These are phyloP conservation scores for Hymenotorrendiella dingleyae DNA, from an alignment of 2,329 filamentous ascomycete genomes.

Conservation along the genomic window DNA sequence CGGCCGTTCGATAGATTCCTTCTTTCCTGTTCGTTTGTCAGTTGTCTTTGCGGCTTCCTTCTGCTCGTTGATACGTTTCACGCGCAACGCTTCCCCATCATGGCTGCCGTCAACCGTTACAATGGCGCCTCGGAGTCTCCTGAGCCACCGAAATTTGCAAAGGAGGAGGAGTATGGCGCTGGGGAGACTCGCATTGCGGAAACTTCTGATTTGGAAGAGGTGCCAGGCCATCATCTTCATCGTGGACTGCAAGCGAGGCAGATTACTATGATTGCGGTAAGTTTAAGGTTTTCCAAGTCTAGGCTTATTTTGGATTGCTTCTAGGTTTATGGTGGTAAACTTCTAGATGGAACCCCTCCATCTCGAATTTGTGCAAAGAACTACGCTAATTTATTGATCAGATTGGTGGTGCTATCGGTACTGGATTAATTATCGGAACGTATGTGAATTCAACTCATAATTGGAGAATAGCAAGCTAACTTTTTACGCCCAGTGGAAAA, in stretches of 20 bases:
- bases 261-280: conserved; percentile 51
- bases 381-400: too few species aligned
- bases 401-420: conserved; percentile 70
- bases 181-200: conserved; percentile 7
- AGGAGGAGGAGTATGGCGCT: conserved; percentile 1
- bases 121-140: conserved; percentile 14
- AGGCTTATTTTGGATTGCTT: too few species aligned
- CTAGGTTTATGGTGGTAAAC: too few species aligned
- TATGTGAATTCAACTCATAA: conserved; percentile 9
- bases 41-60: too few species aligned
- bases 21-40: too few species aligned
- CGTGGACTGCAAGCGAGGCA: conserved; percentile 47
- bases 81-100: not conserved
- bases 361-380: too few species aligned
- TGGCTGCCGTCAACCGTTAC: conserved; percentile 13
- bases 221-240: conserved; percentile 32
- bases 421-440: conserved; percentile 65
- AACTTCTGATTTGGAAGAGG: conserved; percentile 6
- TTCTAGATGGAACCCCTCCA: too few species aligned
- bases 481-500: conserved; percentile 26
- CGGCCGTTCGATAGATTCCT: too few species aligned
- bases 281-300: too few species aligned
- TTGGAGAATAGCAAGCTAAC: conserved; percentile 9
- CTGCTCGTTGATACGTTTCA: too few species aligned
- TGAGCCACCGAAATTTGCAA: not conserved